Percentiles rank a stretch among this genome's conserved stretches.
These are phyloP conservation scores for Lachnellula suecica DNA, from an alignment of 2,329 filamentous ascomycete species.

Conservation along the genomic window DNA sequence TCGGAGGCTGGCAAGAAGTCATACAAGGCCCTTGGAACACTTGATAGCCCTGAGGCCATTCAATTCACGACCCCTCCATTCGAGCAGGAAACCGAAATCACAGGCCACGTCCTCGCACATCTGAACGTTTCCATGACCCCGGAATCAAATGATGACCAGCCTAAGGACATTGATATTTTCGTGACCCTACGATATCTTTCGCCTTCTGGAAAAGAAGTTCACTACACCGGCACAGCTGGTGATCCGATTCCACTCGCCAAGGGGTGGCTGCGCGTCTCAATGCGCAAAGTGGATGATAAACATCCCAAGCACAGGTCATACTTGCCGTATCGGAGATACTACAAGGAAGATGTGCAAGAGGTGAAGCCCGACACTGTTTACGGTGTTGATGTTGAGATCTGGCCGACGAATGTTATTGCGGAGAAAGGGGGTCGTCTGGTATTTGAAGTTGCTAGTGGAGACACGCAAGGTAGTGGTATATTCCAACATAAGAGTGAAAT, in stretches of 20 bases:
- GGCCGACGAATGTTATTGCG: constrained; percentile 61
- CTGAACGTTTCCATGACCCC: constrained; percentile 61
- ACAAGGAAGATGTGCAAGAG: constrained; percentile 52
- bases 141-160: constrained; percentile 31
- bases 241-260: constrained; percentile 63
- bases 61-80: constrained; percentile 60
- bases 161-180: constrained; percentile 61
- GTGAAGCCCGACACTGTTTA: constrained; percentile 58
- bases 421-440: constrained; percentile 52
- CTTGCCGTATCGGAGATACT: constrained; percentile 59
- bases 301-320: constrained; percentile 52
- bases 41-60: constrained; percentile 52
- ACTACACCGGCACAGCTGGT: constrained; percentile 65
- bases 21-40: constrained; percentile 48
- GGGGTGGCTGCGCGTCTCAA: constrained; percentile 60
- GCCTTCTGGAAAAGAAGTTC: constrained; percentile 53
- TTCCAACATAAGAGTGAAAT: constrained; percentile 51
- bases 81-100: constrained; percentile 65
- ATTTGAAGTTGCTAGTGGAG: constrained; percentile 54
- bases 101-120: constrained; percentile 64
- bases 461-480: constrained; percentile 59
- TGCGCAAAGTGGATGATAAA: constrained; percentile 52
- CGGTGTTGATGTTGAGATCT: constrained; percentile 60
- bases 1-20: constrained; percentile 31
- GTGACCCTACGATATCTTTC: constrained; percentile 60